Evolutionary conservation across 1,284 basidiomycete species (phyloP).

Genomic region (Schizopora paradoxa): DNA sequence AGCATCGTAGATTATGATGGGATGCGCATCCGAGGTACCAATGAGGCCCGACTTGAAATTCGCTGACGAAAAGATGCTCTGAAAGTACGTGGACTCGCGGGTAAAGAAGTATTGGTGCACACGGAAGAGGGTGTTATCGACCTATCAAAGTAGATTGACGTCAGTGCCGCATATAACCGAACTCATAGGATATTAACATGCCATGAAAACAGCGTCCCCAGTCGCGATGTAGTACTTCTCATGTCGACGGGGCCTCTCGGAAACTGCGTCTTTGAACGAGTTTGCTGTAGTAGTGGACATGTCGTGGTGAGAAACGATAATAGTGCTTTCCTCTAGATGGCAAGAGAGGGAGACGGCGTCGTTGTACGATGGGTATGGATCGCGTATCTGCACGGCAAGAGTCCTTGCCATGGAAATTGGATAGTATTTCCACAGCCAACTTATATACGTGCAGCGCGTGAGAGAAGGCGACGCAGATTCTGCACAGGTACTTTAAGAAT

Average conservation of each 20-base stretch:
- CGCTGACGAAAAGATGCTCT: slow-evolving; percentile 48
- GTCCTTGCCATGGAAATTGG: no score
- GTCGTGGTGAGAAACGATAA: no score
- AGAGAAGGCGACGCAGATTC: no score
- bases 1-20: slow-evolving; percentile 47
- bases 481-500: no score
- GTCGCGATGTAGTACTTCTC: slow-evolving; percentile 11
- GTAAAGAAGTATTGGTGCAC: slow-evolving; percentile 62
- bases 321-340: no score
- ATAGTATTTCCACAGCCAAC: no score
- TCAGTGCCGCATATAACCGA: background rate
- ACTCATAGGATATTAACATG: background rate
- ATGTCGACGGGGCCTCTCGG: background rate
- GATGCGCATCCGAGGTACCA: slow-evolving; percentile 41
- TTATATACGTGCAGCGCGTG: no score
- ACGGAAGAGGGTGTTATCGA: slow-evolving; percentile 43
- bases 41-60: slow-evolving; percentile 31
- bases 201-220: slow-evolving; percentile 6
- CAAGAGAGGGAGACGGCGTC: no score
- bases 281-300: slow-evolving; percentile 15
- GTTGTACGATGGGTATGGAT: no score
- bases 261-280: slow-evolving; percentile 1
- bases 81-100: slow-evolving; percentile 52
- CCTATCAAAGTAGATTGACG: slow-evolving; percentile 28
- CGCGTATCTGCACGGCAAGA: no score